phyloP scores from a whole-genome alignment of 768 basidiomycete genomes.

The Lactarius akahatsu region DNA sequence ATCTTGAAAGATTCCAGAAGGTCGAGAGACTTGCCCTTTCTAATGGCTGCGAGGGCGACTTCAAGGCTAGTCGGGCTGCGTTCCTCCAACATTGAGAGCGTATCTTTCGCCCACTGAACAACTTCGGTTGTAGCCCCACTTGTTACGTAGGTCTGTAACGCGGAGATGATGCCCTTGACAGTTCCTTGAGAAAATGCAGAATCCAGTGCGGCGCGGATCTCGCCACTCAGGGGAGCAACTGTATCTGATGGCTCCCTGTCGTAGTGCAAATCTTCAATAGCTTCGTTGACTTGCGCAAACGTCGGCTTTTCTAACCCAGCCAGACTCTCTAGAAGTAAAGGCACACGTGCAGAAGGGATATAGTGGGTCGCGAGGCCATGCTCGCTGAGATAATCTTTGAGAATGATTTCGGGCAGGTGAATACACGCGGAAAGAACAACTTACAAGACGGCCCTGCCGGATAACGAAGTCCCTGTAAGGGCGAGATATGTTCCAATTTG shows the following conservation, averaged over 20 bases:
- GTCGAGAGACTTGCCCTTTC: conserved; percentile 60
- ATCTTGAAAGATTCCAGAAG: conserved; percentile 71
- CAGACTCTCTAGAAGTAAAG: conserved; percentile 67
- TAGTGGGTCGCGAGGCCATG: conserved; percentile 94
- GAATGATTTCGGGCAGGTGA: neutral
- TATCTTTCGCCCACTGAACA: conserved; percentile 71
- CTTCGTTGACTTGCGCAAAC: conserved; percentile 57
- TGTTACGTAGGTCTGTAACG: conserved; percentile 46
- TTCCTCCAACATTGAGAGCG: conserved; percentile 57
- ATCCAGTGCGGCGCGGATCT: conserved; percentile 76
- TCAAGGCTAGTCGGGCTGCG: conserved; percentile 92
- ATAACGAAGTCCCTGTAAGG: conserved; percentile 70
- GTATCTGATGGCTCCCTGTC: conserved; percentile 62
- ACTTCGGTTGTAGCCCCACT: conserved; percentile 46
- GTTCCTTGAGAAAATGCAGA: conserved; percentile 65
- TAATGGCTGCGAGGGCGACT: conserved; percentile 80
- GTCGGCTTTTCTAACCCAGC: conserved; percentile 52
- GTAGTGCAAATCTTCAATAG: conserved; percentile 60
- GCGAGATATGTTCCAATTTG: conserved; percentile 92
- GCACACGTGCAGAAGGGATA: conserved; percentile 73
- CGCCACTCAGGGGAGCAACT: conserved; percentile 53
- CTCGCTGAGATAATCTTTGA: conserved; percentile 51
- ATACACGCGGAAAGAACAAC: conserved; percentile 31
- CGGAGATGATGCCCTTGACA: conserved; percentile 69
- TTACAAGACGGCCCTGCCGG: conserved; percentile 84